Base-by-base conservation (phyloP, 176 grass and related monocot species). In the Triticum dicoccoides region DNA sequence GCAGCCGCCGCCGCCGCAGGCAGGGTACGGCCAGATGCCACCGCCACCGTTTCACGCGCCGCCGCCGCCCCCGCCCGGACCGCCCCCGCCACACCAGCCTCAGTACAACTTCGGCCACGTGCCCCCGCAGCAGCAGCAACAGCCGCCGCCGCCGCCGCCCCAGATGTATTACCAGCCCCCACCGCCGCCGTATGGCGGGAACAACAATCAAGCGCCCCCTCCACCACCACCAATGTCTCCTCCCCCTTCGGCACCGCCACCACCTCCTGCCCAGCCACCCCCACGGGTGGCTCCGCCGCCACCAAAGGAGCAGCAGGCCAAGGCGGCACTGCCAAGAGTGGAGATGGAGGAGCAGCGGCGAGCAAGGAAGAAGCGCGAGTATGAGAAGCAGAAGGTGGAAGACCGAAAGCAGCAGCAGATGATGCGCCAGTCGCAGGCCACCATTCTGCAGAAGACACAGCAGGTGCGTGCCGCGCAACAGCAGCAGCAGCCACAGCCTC, bases 281-380 rank as follows among this genome's bases (percentile, higher is more conserved):
- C 73, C 88, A 27, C 32, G 52, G 39, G 65, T 52, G 30, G 47
- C 86, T 30, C 88, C 29, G 15, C 82, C n/a, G 8, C 85, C 85
- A 2, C 51, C 37, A 3, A 89, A 71, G 81, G 70, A 81, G 65
- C 88, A 73, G 82, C 91, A 83, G 82, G 18, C 64, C 73, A 91
- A 87, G 87, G 52, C 75, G 11, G 68, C 76, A 5, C 41, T 85
- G 69, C 79, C 86, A 8, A 89, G 86, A 80, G 87, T 69, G n/a
- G 94, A 99, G 84, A 94, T 92, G 0, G 92, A 99, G 59, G 97
- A 91, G 84, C 89, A 99, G 79, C 90, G 94, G 29, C 88, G 83
- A 11, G 49, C 79, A 1, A 83, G 97, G 80, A 99, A 96, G 87
- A 93, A 86, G 82, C 93, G 85, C 9, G 97, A 96, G 20, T 94